Evolutionary conservation across 1,284 basidiomycete genomes (phyloP), one percentile per base, ranked within the genome.

Genomic region (Boletus semigastroideus): DNA sequence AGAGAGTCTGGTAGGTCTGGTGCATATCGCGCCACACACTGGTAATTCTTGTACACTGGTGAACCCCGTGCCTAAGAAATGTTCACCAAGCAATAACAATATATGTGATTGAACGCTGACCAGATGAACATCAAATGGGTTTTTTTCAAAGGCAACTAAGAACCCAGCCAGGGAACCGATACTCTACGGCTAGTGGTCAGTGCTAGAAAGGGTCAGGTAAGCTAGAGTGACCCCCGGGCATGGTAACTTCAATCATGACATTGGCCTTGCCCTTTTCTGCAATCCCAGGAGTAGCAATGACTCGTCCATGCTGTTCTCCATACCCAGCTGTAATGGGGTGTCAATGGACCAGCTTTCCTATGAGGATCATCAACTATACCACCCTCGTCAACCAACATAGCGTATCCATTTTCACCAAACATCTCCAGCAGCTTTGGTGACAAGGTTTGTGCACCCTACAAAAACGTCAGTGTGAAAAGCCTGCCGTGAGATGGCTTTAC

Each of bases 181-280:
- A 27, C 73, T 70, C 71, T 72, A 34, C 10, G 25, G 4, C 12
- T 6, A 13, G n/a, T 20, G 27, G 41, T 49, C 25, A 54, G 38
- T 4, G 25, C 25, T 1, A 41, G 10, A 33, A n/a, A 11, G 60
- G 55, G 44, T 77, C 76, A 14, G 84, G 82, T 16, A 79, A 65
- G 12, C 78, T 80, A 22, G 78, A 80, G 59, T 86, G 83, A 10
- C 83, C 84, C 3, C 83, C 84, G 0, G 72, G 67, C 16, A 78
- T 78, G 41, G 73, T 65, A 20, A 83, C 74, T 38, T 73, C 65
- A 12, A 83, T 62, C 48, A 66, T 68, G 28, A 78, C 74, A 56
- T 83, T 72, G 38, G 80, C 57, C 45, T 74, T 75, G 9, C 84
- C 83, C 63, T 85, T 86, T 65, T 85, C 84, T 11, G 69, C 78